phyloP scores from a whole-genome alignment of 1,139 yeast genomes.

The Suhomyces guaymorum region DNA sequence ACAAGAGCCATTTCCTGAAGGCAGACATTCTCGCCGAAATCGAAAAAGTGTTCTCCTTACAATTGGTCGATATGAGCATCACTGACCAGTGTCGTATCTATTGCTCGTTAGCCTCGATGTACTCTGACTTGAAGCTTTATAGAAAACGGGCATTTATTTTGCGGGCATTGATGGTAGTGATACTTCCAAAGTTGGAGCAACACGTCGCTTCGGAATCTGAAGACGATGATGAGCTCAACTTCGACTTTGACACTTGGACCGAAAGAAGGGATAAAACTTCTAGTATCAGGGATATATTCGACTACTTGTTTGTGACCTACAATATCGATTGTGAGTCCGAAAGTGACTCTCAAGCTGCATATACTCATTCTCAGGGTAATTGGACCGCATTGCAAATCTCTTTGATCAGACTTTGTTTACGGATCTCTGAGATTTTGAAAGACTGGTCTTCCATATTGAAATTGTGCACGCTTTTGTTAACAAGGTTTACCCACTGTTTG shows the following conservation, averaged over 20 bases:
- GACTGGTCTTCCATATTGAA: slow-evolving; percentile 50
- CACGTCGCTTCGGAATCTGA: slow-evolving; percentile 2
- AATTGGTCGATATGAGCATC: slow-evolving; percentile 45
- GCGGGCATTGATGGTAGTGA: slow-evolving; percentile 55
- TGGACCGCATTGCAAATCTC: slow-evolving; percentile 66
- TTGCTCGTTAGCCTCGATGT: slow-evolving; percentile 65
- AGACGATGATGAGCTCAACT: slow-evolving; percentile 6
- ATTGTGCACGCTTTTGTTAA: slow-evolving; percentile 53
- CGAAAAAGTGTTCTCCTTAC: slow-evolving; percentile 45
- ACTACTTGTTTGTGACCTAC: slow-evolving; percentile 43
- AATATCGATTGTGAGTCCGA: slow-evolving; percentile 39
- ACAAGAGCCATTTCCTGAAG: slow-evolving; percentile 19
- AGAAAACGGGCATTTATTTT: slow-evolving; percentile 74
- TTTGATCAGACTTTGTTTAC: slow-evolving; percentile 55
- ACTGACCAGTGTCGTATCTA: slow-evolving; percentile 63
- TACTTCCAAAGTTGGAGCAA: slow-evolving; percentile 45
- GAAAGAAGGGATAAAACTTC: slow-evolving; percentile 9
- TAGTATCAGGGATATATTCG: slow-evolving; percentile 34
- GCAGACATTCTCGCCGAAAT: slow-evolving; percentile 53
- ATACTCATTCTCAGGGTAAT: slow-evolving; percentile 23
- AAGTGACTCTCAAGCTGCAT: slow-evolving; percentile 24
- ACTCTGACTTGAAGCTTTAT: slow-evolving; percentile 57
- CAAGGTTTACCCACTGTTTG: slow-evolving; percentile 53
- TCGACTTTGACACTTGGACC: slow-evolving; percentile 6
- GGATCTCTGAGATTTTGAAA: slow-evolving; percentile 50